Evolutionary conservation across 805 yeast genomes (phyloP).

Genomic region (Blastobotrys attinorum): DNA sequence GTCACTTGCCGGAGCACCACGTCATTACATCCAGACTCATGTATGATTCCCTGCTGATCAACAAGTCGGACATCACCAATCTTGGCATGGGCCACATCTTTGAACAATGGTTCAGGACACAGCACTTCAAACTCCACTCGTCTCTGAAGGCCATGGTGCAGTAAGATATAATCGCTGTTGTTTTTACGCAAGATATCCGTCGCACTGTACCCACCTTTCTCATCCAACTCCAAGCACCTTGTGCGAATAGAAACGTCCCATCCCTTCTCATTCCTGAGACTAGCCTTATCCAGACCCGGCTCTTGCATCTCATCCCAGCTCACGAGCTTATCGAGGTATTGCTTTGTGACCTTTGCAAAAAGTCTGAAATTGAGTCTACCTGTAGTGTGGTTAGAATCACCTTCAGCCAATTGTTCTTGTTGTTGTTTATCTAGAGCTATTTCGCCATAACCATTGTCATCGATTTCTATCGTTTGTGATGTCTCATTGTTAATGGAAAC

Average conservation of each 20-base stretch:
- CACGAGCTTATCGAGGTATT: constrained; percentile 6
- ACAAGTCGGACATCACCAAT: constrained; percentile 5
- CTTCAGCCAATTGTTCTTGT: too few species aligned
- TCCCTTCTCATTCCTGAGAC: neutral
- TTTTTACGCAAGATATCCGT: constrained; percentile 1
- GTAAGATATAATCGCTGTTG: neutral
- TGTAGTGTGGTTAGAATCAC: too few species aligned
- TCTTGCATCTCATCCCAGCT: constrained; percentile 19
- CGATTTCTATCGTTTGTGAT: too few species aligned
- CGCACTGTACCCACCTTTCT: constrained; percentile 9
- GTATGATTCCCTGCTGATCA: constrained; percentile 8
- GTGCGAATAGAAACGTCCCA: constrained; percentile 1
- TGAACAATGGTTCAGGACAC: constrained; percentile 1
- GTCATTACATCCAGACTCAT: constrained; percentile 1
- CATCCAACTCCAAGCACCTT: constrained; percentile 8
- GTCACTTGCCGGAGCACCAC: neutral
- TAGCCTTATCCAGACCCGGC: constrained; percentile 6
- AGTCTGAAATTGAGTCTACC: too few species aligned
- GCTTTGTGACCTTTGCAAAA: constrained; percentile 3
- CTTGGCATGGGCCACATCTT: neutral
- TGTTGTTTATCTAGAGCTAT: too few species aligned
- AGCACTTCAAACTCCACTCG: constrained; percentile 2
- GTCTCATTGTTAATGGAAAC: too few species aligned
- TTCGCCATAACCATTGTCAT: too few species aligned
- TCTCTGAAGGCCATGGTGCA: constrained; percentile 16